Evolutionary conservation across 192 early-diverging fungal species (phyloP).

Genomic region (Phlyctochytrium bullatum): DNA sequence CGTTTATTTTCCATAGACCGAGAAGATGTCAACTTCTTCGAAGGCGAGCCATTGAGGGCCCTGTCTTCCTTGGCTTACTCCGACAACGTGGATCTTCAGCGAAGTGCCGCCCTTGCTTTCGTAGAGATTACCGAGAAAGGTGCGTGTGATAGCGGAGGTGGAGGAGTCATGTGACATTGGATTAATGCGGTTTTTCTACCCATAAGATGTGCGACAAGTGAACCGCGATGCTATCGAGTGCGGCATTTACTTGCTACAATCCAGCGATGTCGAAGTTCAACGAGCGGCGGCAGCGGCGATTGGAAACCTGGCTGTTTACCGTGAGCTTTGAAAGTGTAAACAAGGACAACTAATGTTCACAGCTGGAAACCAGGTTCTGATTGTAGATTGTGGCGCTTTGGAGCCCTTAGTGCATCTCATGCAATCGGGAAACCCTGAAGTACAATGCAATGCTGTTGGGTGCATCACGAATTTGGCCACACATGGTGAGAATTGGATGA

Average conservation of each 20-base stretch:
- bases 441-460: constrained; percentile 92
- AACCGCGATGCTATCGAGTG: constrained; percentile 5
- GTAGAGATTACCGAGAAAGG: constrained; percentile 87
- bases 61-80: constrained; percentile 82
- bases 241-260: constrained; percentile 67
- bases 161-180: not conserved
- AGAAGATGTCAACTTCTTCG: constrained; percentile 46
- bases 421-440: constrained; percentile 80
- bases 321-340: constrained; percentile 40
- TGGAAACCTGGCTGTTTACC: constrained; percentile 83
- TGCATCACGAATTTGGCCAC: constrained; percentile 93
- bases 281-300: constrained; percentile 80
- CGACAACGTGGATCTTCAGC: constrained; percentile 78
- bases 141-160: constrained; percentile 22
- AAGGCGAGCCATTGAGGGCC: constrained; percentile 75
- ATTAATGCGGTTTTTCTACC: not conserved
- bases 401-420: constrained; percentile 85
- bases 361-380: constrained; percentile 81
- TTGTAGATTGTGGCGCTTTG: constrained; percentile 79
- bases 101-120: constrained; percentile 84
- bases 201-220: not conserved
- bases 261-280: constrained; percentile 81
- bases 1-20: not conserved
- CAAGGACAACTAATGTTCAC: constrained; percentile 10
- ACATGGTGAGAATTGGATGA: constrained; percentile 49